Evolutionary conservation across 306 rosid species (phyloP).

Genomic region (Macrotyloma uniflorum): DNA sequence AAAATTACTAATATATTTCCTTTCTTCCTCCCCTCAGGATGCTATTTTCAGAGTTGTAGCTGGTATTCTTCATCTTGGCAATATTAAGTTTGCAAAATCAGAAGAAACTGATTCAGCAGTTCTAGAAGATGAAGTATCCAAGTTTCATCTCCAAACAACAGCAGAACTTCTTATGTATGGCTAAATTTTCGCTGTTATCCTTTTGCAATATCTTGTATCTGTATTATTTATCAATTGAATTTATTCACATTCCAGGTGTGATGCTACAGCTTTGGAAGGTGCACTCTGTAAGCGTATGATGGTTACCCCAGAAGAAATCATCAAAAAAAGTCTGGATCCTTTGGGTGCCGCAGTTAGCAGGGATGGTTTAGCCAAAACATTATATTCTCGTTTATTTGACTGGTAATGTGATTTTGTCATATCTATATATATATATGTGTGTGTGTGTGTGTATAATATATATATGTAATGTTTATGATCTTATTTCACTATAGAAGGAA

Average conservation of each 20-base stretch:
- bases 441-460: neutral
- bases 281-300: constrained; percentile 83
- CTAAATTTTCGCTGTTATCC: constrained; percentile 42
- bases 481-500: constrained; percentile 20
- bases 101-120: constrained; percentile 78
- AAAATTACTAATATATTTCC: constrained; percentile 27
- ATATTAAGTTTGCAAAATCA: constrained; percentile 66
- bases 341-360: constrained; percentile 74
- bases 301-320: constrained; percentile 91
- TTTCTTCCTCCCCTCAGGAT: constrained; percentile 52
- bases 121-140: constrained; percentile 73
- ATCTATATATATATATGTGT: neutral
- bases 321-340: constrained; percentile 83
- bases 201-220: constrained; percentile 24
- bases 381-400: constrained; percentile 86
- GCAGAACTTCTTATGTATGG: constrained; percentile 89
- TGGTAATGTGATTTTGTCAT: constrained; percentile 55
- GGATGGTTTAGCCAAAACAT: constrained; percentile 91
- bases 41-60: constrained; percentile 93
- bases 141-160: constrained; percentile 77
- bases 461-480: neutral
- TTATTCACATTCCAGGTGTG: constrained; percentile 66
- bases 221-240: constrained; percentile 24
- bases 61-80: constrained; percentile 94
- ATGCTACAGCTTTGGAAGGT: constrained; percentile 65